A percentile compares a stretch with the other conserved stretches of the same genome.
These are phyloP conservation scores for Tardiomyces depauwii DNA, from an alignment of 1,139 yeast genomes.

Conservation along the genomic window DNA sequence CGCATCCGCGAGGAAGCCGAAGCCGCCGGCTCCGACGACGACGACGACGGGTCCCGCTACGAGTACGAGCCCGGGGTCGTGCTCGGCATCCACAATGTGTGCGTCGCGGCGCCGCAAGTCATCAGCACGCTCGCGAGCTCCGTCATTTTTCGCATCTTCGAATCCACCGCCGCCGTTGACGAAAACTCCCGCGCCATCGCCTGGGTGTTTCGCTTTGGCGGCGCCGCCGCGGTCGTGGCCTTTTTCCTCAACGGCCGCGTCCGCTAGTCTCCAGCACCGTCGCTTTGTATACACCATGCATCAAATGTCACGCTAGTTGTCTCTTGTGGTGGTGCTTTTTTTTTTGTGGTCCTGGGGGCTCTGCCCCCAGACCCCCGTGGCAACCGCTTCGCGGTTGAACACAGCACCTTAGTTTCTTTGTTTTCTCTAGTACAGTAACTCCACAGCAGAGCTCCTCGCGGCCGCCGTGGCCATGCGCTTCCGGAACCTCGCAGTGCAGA, in stretches of 20 bases:
- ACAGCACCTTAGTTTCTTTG: too few relatives aligned
- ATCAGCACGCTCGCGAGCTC: conserved; percentile 33
- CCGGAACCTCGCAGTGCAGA: too few relatives aligned
- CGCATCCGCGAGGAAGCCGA: conserved; percentile 11
- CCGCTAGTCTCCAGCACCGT: too few relatives aligned
- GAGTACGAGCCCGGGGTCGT: conserved; percentile 39
- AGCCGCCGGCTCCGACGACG: background rate
- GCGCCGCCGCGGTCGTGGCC: conserved; percentile 33
- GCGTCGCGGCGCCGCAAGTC: conserved; percentile 40
- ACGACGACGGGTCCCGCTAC: conserved; percentile 10
- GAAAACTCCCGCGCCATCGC: conserved; percentile 27
- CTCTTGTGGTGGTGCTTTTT: too few relatives aligned
- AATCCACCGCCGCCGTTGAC: conserved; percentile 5
- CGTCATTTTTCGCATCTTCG: conserved; percentile 23
- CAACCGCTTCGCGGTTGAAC: too few relatives aligned
- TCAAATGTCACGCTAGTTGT: too few relatives aligned
- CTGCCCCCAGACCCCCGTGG: too few relatives aligned
- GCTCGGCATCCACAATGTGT: conserved; percentile 38
- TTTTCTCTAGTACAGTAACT: too few relatives aligned
- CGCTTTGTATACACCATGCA: too few relatives aligned
- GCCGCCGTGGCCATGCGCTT: too few relatives aligned
- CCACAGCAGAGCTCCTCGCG: too few relatives aligned
- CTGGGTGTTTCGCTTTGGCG: conserved; percentile 40
- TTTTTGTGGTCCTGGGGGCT: too few relatives aligned
- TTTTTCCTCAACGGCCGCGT: conserved; percentile 26